Conservation (phyloP, 805 yeast genomes). For the Huiozyma sinensis region DNA sequence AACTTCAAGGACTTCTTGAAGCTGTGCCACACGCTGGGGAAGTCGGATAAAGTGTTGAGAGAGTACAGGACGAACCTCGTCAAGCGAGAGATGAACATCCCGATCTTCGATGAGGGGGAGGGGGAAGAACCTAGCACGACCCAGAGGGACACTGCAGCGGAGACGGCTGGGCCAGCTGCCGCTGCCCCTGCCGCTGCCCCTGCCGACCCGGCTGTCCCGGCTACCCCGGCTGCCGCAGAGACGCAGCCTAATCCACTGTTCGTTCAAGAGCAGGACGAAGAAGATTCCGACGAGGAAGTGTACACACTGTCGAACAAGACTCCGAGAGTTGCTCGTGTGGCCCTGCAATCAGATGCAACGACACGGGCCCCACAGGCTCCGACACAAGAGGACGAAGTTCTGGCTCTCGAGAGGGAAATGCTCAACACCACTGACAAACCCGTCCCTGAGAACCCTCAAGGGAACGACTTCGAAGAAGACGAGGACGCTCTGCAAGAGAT, state of each 20-base stretch:
- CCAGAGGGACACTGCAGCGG: background rate
- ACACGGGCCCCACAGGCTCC: no score
- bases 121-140: background rate
- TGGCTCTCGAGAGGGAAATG: background rate
- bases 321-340: no score
- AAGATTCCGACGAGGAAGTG: no score
- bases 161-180: background rate
- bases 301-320: no score
- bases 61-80: conserved; percentile 33
- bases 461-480: conserved; percentile 10
- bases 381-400: background rate
- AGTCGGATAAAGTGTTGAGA: conserved; percentile 31
- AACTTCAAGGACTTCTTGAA: conserved; percentile 59
- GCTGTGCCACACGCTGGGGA: conserved; percentile 41
- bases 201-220: no score
- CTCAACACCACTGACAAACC: background rate
- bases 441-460: background rate
- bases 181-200: background rate
- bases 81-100: conserved; percentile 29
- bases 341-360: no score
- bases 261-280: no score
- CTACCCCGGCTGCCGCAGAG: no score
- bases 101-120: conserved; percentile 2
- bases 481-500: conserved; percentile 15
- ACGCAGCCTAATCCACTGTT: no score